These are phyloP conservation scores for Kwoniella shandongensis DNA, from an alignment of 768 basidiomycete species.

Conservation along the genomic window DNA sequence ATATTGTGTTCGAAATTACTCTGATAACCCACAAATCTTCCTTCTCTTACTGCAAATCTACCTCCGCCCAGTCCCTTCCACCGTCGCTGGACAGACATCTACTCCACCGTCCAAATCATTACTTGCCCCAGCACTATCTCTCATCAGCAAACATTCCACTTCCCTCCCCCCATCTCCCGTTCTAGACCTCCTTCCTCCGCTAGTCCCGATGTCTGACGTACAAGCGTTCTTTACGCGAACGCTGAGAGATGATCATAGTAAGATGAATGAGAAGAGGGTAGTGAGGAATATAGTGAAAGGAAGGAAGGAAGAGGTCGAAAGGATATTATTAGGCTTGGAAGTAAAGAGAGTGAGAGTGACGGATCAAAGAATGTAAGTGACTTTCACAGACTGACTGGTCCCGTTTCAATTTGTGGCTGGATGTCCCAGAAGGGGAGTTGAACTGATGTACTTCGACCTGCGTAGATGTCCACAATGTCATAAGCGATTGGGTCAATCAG, in stretches of 20 bases:
- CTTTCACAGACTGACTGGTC: no score
- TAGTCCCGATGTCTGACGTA: conserved; percentile 80
- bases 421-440: no score
- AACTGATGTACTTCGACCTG: no score
- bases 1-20: conserved; percentile 83
- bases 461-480: conserved; percentile 96
- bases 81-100: conserved; percentile 40
- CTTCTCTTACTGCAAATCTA: conserved; percentile 82
- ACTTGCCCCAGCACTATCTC: conserved; percentile 77
- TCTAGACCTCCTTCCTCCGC: conserved; percentile 80
- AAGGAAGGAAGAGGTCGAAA: conserved; percentile 73
- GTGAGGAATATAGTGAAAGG: conserved; percentile 70
- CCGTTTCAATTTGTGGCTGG: no score
- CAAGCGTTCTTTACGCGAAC: conserved; percentile 71
- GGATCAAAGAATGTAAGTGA: conserved; percentile 83
- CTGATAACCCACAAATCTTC: conserved; percentile 66
- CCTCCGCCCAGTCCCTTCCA: conserved; percentile 67
- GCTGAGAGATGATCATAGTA: conserved; percentile 63
- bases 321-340: conserved; percentile 73
- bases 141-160: conserved; percentile 79
- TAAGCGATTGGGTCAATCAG: conserved; percentile 86
- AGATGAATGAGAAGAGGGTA: conserved; percentile 65
- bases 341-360: conserved; percentile 80
- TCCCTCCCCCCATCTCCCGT: conserved; percentile 79
- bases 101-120: conserved; percentile 53